Base-by-base conservation (phyloP, 768 basidiomycete species). In the Termitomyces sp. region DNA sequence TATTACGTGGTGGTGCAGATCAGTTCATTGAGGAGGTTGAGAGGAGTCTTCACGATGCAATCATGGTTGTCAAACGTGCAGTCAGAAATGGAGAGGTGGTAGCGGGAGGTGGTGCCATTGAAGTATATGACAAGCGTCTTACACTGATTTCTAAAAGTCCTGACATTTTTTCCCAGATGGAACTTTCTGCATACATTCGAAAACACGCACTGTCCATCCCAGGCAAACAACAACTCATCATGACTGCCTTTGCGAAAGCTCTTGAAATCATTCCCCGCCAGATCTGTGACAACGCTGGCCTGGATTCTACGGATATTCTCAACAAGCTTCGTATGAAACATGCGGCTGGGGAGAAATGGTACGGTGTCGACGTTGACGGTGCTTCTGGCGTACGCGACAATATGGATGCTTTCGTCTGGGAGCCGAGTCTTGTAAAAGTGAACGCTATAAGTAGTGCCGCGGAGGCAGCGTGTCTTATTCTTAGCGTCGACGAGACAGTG, bases 21-120 rank as follows among this genome's bases (percentile, higher is more conserved):
- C 97, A 99, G 71, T 98, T 99, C 73, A 98, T 98, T 61, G 94
- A 94, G 69, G 97, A 98, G 73, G 95, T 98, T 8, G 96, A 98
- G 73, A 79, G 97, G 58, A 95, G 93, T 84, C 74, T 99, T 65
- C 96, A 99, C 69, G 97, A 99, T 69, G 95, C 96, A 2, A 93
- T 98, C 67, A 98, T 98, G 95, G 95, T 99, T n/a, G 97, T 99
- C 46, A 97, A 97, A 75, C 82, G 97, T 54, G 95, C 97, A 4
- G 88, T 99, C 65, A 89, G 88, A 69, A 98, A 95, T 69, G 94
- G 93, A 44, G 91, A 96, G 56, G 88, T 99, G 53, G 97, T 99
- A 37, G 97, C 97, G 11, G 97, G 97, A 37, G 97, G 97, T 51
- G 97, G 97, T 61, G 97, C 97, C 15, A 89, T 92, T 56, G 97